Conservation (phyloP, 108 stramenopile genomes). For the Conticribra weissflogii region DNA sequence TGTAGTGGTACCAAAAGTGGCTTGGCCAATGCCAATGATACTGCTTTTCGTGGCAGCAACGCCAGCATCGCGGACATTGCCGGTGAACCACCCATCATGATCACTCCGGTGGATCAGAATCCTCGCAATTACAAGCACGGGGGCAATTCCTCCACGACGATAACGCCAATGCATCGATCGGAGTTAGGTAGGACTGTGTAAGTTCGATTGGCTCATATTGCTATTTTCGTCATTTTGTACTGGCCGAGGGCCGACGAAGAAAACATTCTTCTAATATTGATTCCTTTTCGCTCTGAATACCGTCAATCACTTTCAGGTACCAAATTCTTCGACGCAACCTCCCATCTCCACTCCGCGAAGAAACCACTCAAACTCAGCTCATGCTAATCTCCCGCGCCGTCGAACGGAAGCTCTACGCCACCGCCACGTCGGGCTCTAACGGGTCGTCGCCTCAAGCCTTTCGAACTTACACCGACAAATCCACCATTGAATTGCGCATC, state of each 20-base stretch:
- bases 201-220: neutral
- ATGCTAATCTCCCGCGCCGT: slow-evolving; percentile 1
- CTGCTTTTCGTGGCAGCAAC: neutral
- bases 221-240: neutral
- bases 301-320: neutral
- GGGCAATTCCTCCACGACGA: neutral
- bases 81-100: neutral
- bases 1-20: no score
- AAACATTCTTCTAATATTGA: neutral
- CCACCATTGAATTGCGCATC: slow-evolving; percentile 8
- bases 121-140: neutral
- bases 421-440: slow-evolving; percentile 1
- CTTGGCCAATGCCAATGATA: no score
- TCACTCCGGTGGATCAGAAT: neutral
- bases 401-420: slow-evolving; percentile 13
- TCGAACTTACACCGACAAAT: slow-evolving; percentile 3
- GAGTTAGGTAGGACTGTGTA: neutral
- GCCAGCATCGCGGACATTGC: neutral
- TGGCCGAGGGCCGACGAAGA: no score
- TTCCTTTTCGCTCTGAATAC: neutral
- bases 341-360: neutral
- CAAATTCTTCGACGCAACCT: slow-evolving; percentile 4
- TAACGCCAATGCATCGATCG: neutral
- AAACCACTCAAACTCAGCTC: slow-evolving; percentile 5
- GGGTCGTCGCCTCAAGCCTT: neutral